Conservation (phyloP, 202 grass and related monocot genomes). For the Schoenoplectus tabernaemontani region DNA sequence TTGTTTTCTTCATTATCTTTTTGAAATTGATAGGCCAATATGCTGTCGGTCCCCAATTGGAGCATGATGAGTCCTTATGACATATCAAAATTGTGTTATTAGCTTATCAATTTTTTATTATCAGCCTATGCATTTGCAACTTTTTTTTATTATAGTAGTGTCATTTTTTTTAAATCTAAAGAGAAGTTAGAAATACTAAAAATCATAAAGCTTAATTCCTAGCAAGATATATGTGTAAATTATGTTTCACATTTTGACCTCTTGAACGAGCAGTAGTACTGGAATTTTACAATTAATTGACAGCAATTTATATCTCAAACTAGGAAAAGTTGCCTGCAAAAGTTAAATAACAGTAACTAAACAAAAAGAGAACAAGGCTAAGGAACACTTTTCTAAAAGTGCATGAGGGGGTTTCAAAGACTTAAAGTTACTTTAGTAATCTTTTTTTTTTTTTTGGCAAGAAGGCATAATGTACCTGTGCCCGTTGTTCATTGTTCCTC, state of each 20-base stretch:
- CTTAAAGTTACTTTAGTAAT: neutral
- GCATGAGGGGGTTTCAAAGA: neutral
- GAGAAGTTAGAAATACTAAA: neutral
- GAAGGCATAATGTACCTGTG: neutral
- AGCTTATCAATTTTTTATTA: neutral
- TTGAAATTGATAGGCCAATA: neutral
- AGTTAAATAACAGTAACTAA: neutral
- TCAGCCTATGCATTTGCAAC: neutral
- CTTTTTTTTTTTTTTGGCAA: neutral
- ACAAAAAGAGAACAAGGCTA: neutral
- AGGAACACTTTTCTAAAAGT: neutral
- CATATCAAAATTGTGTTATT: neutral
- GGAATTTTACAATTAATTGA: neutral
- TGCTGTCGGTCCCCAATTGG: neutral
- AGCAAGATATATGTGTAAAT: no score
- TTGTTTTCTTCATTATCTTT: conserved; percentile 20
- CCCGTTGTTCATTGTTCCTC: neutral
- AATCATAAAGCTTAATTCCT: neutral
- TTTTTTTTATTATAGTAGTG: neutral
- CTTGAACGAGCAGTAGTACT: neutral
- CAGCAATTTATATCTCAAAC: neutral
- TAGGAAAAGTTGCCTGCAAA: neutral
- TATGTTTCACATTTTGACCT: no score
- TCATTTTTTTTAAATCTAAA: neutral
- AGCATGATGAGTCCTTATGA: neutral